Base-by-base conservation (phyloP, 257 asterid species). In the Thymus mandschuricus region DNA sequence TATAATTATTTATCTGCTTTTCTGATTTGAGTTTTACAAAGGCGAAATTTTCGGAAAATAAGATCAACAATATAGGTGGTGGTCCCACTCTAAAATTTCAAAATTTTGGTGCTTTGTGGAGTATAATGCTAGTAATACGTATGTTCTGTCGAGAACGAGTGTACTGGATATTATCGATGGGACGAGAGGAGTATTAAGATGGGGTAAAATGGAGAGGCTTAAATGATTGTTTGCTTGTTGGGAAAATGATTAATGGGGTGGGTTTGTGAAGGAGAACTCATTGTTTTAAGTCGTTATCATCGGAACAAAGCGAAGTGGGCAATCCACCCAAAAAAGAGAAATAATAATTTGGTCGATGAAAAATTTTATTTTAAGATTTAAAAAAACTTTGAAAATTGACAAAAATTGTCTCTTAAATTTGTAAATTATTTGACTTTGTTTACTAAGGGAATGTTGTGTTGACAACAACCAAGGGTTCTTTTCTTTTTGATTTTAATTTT, bases 271-370 rank as follows among this genome's bases (percentile, higher is more conserved):
- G 50, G 29, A 21, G 40, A 45, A 43, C 29, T 51, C 49, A 61
- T 69, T 28, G 40, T 75, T 73, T 59, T 64, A 33, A 41, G 71
- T 69, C 71, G 10, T 49, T 69, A 67, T 66, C 78, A 80, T 74
- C 50, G 75, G 74, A 82, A 82, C 77, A 81, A 76, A 81, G 76
- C 75, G 35, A 75, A 80, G 92, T 87, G 90, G 87, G 79, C 74
- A 80, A 70, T 76, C 96, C 89, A 85, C 87, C 84, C 56, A 78
- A 56, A 64, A 79, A 82, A 79, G 74, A 60, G 63, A 58, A 60
- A 60, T 80, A 79, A 82, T 82, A 73, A 75, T 79, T 40, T 69
- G 76, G 73, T 78, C 79, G 63, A 49, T 68, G 72, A 66, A 52
- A 65, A 21, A 0, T 21, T 21, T 21, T 21, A 21, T 21, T 21